Base-by-base conservation (phyloP, 768 basidiomycete genomes). In the Panaeolus cyanescens region DNA sequence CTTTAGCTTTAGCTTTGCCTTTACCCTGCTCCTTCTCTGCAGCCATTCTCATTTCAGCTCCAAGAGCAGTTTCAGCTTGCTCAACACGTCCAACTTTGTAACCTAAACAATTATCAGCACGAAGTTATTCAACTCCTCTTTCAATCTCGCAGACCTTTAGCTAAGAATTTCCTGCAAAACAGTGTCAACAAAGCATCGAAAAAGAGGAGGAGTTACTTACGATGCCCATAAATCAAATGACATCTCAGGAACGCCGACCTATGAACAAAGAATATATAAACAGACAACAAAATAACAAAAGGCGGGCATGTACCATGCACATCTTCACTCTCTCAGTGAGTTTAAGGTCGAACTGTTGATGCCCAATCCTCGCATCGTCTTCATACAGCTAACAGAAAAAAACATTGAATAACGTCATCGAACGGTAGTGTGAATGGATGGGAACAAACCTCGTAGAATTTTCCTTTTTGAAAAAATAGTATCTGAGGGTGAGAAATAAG, bases 391-490 rank as follows among this genome's bases (percentile, higher is more conserved):
- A 65, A 33, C 75, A 12, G 28, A 42, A 39, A 54, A 34, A 19
- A 54, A 59, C 8, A 57, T 59, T 33, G 22, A 32, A 25, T 32
- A 55, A 53, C 56, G 55, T 36, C 31, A 55, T n/a, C 30, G 25
- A 22, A 56, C 3, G 40, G 30, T 37, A 59, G 33, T 13, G 32
- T 9, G 32, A 15, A 57, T 34, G 1, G 40, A 22, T 42, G 5
- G 32, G 12, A 37, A 59, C 73, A 15, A 69, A 90, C 90, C 79
- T 93, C 91, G 31, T 91, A 77, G 69, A 94, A 94, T 77, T 94
- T 94, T 54, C 97, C 97, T 85, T 99, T 99, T 76, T 99, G 97
- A 77, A 99, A 99, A 81, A 99, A 98, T 53, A 99, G 75, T 40
- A 97, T 83, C 89, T 91, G 65, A 8, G 62, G 54, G 32, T 45